Evolutionary conservation across 164 flowering plant species (phyloP).

Genomic region (Nymphaea thermarum): DNA sequence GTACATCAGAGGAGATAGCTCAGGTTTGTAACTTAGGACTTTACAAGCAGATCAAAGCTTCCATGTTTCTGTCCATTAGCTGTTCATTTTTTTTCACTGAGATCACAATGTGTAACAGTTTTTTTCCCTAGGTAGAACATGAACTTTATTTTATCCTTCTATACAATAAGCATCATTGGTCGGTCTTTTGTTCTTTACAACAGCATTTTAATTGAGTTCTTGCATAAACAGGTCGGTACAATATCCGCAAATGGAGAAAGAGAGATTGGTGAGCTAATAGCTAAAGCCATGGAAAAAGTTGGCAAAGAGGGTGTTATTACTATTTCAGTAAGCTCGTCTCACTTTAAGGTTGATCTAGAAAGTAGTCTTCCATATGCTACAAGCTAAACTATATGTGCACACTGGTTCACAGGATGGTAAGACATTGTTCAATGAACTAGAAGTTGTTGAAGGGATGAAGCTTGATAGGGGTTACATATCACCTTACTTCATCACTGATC

Average conservation of each 20-base stretch:
- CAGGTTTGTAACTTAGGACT: constrained; percentile 29
- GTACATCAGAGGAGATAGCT: constrained; percentile 78
- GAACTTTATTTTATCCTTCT: neutral
- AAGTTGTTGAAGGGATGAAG: constrained; percentile 99
- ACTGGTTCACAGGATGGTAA: constrained; percentile 71
- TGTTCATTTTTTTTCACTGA: neutral
- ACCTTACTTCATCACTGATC: constrained; percentile 86
- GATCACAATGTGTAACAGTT: neutral
- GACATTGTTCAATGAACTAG: constrained; percentile 77
- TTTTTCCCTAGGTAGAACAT: neutral
- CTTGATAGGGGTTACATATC: constrained; percentile 94
- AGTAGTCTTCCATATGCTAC: too few relatives aligned
- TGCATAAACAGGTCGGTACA: constrained; percentile 57
- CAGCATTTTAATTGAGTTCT: constrained; percentile 82
- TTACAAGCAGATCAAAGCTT: neutral
- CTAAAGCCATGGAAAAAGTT: constrained; percentile 92
- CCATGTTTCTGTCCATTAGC: neutral
- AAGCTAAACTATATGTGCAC: neutral
- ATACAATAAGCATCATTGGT: neutral
- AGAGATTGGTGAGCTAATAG: constrained; percentile 88
- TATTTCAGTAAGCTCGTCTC: constrained; percentile 40
- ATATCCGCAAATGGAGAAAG: constrained; percentile 90
- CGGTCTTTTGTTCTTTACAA: constrained; percentile 4
- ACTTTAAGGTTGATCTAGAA: neutral
- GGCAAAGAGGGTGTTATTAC: constrained; percentile 96